Base-by-base conservation (phyloP, 331 rosid genomes). In the Malus hybrid region DNA sequence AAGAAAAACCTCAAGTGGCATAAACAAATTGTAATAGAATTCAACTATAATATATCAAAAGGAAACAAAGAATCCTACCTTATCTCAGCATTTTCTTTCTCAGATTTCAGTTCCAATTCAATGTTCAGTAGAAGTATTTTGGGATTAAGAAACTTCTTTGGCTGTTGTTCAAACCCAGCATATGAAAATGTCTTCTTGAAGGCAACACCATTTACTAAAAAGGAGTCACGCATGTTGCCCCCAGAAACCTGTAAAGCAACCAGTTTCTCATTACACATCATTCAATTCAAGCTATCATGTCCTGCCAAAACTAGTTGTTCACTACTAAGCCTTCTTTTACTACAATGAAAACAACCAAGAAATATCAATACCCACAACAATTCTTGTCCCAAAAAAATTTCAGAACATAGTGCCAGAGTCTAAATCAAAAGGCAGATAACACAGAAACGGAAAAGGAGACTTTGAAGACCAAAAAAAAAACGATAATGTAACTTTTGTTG, bases 161-260 rank as follows among this genome's bases (percentile, higher is more conserved):
- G 99, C 75, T 95, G 99, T 81, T 95, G 99, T 80, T 95, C 99
- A 79, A 95, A 95, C 69, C 99, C 99, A 32, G 99, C 99, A 83
- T 95, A 95, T 36, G 99, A 95, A 80, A 95, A 95, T 22, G 99
- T 95, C 90, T 95, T 95, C 74, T 95, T 95, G 85, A 95, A 95
- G 71, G 99, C 99, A 78, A 95, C 99, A 19, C 99, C 99, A 80
- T 90, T 82, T 27, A 95, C 99, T 27, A 95, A 83, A 85, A 95
- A 95, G 22, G 99, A 95, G 84, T 92, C 97, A 2, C 96, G 88
- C 99, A 95, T 95, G 77, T 63, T 92, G 68, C 99, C 99, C 74
- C 99, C 99, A 60, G 97, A 93, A 85, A 95, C 99, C 99, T 95
- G 92, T 67, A 74, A 57, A 87, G 78, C 67, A 76, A 57, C 67